Conservation (phyloP, 495 filamentous ascomycete genomes). For the Neurospora sp. region DNA sequence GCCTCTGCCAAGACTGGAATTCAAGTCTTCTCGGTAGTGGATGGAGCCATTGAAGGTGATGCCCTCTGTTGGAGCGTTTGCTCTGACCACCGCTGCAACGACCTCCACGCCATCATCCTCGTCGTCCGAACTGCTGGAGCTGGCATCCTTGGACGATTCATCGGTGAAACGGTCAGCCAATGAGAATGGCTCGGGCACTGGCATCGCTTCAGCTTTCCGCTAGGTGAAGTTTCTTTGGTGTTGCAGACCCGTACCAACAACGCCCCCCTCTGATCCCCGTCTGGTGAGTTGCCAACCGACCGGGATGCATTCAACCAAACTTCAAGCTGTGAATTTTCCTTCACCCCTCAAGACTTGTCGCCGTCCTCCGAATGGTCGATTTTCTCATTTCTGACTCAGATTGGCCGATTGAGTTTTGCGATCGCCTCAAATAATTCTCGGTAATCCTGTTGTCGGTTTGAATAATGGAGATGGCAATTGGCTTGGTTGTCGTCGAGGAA, state of each 20-base stretch:
- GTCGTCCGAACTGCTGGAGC: neutral
- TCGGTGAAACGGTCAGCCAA: neutral
- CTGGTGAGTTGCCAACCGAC: neutral
- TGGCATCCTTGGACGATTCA: neutral
- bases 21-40: neutral
- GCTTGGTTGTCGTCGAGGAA: neutral
- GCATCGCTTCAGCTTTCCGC: neutral
- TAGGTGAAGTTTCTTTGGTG: neutral
- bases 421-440: neutral
- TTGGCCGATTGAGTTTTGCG: neutral
- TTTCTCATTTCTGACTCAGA: neutral
- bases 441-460: neutral
- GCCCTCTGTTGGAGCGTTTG: neutral
- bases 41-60: neutral
- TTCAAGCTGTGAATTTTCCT: neutral
- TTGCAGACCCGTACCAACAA: neutral
- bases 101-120: neutral
- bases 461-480: neutral
- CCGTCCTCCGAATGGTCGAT: neutral
- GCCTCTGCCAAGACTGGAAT: neutral
- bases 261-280: neutral
- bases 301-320: neutral
- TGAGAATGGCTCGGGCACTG: neutral
- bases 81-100: neutral
- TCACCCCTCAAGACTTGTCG: neutral